Evolutionary conservation across 2,329 filamentous ascomycete species (phyloP).

Genomic region (Emydomyces testavorans): DNA sequence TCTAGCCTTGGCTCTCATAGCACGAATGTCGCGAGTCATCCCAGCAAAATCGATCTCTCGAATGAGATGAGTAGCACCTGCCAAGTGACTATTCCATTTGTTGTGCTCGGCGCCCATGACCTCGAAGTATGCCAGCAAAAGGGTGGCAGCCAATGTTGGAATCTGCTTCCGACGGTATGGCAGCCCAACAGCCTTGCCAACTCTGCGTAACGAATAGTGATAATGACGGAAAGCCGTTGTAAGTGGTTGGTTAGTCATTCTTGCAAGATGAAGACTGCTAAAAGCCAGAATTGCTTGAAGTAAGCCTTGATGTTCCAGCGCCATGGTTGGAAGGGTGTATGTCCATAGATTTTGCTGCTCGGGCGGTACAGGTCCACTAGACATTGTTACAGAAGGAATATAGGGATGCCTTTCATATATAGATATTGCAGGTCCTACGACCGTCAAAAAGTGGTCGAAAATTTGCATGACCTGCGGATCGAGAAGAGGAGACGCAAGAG

Average conservation of each 20-base stretch:
- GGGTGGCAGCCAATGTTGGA: conserved; percentile 74
- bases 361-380: conserved; percentile 48
- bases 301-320: conserved; percentile 72
- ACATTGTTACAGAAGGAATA: conserved; percentile 57
- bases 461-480: conserved; percentile 69
- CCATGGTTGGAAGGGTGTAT: conserved; percentile 70
- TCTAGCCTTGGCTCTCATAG: conserved; percentile 44
- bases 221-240: conserved; percentile 87
- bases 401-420: conserved; percentile 74
- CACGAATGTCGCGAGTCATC: conserved; percentile 60
- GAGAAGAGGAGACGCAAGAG: conserved; percentile 59
- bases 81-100: conserved; percentile 89
- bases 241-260: conserved; percentile 59
- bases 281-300: conserved; percentile 84
- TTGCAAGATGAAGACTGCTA: conserved; percentile 76
- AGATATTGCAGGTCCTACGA: conserved; percentile 75
- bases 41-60: conserved; percentile 67
- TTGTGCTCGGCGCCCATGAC: conserved; percentile 88
- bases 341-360: conserved; percentile 51
- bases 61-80: conserved; percentile 71
- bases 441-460: conserved; percentile 84
- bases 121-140: conserved; percentile 83
- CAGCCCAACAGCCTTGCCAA: conserved; percentile 64
- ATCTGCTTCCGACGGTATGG: conserved; percentile 58
- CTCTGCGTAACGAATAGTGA: conserved; percentile 65